phyloP scores from a whole-genome alignment of 805 yeast genomes.

The Wickerhamomyces bovis region DNA sequence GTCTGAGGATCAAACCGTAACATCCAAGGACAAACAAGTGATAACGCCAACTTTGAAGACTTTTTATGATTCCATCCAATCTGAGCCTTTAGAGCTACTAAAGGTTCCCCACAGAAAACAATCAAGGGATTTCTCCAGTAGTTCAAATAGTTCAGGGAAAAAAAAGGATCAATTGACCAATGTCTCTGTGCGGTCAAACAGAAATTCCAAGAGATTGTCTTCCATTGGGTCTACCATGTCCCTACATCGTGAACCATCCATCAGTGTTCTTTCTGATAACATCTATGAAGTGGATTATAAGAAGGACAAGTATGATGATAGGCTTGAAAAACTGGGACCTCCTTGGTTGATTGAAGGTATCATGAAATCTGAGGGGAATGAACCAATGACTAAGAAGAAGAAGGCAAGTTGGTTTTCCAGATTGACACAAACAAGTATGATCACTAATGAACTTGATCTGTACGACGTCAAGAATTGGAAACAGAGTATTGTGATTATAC shows the following conservation, averaged over 20 bases:
- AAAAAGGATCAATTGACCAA: conserved; percentile 11
- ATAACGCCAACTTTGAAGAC: conserved; percentile 20
- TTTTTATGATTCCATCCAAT: conserved; percentile 33
- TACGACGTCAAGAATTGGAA: conserved; percentile 20
- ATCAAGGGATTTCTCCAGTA: conserved; percentile 8
- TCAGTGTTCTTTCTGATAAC: conserved; percentile 8
- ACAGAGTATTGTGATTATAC: conserved; percentile 42
- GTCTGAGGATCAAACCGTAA: conserved; percentile 14
- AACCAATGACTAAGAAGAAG: conserved; percentile 3
- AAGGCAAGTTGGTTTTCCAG: conserved; percentile 19
- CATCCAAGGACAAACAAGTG: neutral
- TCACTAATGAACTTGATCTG: conserved; percentile 27
- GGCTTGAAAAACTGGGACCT: conserved; percentile 61
- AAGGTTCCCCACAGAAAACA: neutral
- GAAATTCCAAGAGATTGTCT: conserved; percentile 18
- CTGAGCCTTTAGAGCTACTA: conserved; percentile 14
- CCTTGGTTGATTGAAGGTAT: conserved; percentile 79
- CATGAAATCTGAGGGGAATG: conserved; percentile 28
- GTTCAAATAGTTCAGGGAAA: conserved; percentile 2
- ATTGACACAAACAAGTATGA: conserved; percentile 10
- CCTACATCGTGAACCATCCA: conserved; percentile 1
- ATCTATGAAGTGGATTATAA: conserved; percentile 25
- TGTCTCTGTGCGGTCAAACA: conserved; percentile 17
- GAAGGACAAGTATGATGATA: conserved; percentile 48
- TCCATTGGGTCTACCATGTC: conserved; percentile 21